Base-by-base conservation (phyloP, 2,329 filamentous ascomycete genomes). In the Tolypocladium amazonense region DNA sequence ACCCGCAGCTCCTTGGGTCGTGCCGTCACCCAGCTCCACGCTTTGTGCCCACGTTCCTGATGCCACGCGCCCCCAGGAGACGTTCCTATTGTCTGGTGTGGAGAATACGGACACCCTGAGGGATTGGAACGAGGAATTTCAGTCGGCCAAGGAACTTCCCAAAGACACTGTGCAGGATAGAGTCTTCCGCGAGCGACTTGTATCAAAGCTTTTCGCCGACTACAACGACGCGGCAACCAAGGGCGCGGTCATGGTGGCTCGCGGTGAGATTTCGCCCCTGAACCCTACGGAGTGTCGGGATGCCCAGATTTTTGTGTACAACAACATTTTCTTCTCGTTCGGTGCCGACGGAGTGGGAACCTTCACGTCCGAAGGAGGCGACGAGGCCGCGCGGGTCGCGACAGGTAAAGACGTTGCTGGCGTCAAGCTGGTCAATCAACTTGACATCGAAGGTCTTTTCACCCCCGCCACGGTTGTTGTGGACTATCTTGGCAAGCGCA, bases 261-360 rank as follows among this genome's bases (percentile, higher is more conserved):
- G 90, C 60, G 94, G 94, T 58, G 94, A 99, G 73, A 89, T 99
- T 64, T 87, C 92, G 25, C 91, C 94, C 8, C 77, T 99, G 59
- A 99, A 99, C 77, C 95, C 94, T 8, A 97, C 93, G 0, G 94
- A 99, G 76, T 87, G 82, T 64, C 85, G 83, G 65, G 93, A 99
- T 72, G 94, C 94, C 4, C 94, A 99, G 73, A 99, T 99, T 65
- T 99, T 96, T 69, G 93, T 99, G 30, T 97, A 97, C 80, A 97
- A 97, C 81, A 99, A 99, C 76, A 92, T 99, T 66, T 99, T 99
- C 79, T 99, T 96, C 79, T 97, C 94, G 0, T 97, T 97, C 67
- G 94, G 94, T 63, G 93, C 94, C 53, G 94, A 99, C 72, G 95
- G 94, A 58, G 94, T 97, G 54, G 93, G 94, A 52, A 99, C 94